Evolutionary conservation across 495 filamentous ascomycete species (phyloP), one percentile per base, ranked within the genome.

Genomic region (Stereocaulon alpinum): DNA sequence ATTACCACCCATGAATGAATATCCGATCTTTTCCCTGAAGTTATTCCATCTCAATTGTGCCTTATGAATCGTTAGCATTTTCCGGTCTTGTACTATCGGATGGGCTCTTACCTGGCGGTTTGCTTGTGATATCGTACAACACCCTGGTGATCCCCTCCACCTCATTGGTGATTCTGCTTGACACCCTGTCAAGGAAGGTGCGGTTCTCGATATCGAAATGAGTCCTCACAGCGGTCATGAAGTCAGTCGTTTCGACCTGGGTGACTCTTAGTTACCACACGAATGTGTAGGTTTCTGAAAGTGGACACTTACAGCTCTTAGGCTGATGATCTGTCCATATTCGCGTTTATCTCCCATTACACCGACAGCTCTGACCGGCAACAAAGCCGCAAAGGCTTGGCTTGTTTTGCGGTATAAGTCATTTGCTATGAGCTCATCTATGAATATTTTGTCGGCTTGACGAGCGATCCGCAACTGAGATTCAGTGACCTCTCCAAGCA

Each of bases 401-500:
- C 76, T 80, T 55, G 91, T 89, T 65, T 91, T 68, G 48, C 88
- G 73, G 68, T 98, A 98, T 2, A 96, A 68, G 20, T 89, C 93
- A 2, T 89, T 91, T 34, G 82, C 84, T 50, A 74, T 77, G 72
- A 98, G 95, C 81, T 87, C 87, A 56, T 80, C 77, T 66, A 96
- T 94, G 74, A 92, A 98, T 58, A 78, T 77, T 62, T 87, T 70
- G 69, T 97, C 93, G 3, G 93, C 93, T 66, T 88, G 73, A 18
- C 91, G 79, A 17, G 84, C 90, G 41, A 96, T 94, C 29, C 80
- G 80, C 29, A 96, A 84, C 54, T 84, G 80, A 64, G 91, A 86
- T 4, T 76, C 75, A 12, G 86, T 95, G 5, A 96, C 87, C 59
- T 95, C 92, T 41, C 93, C 93, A 0, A 96, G 74, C 52, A 97